phyloP scores from a whole-genome alignment of 257 asterid species.

The Nyctanthes arbortristis region DNA sequence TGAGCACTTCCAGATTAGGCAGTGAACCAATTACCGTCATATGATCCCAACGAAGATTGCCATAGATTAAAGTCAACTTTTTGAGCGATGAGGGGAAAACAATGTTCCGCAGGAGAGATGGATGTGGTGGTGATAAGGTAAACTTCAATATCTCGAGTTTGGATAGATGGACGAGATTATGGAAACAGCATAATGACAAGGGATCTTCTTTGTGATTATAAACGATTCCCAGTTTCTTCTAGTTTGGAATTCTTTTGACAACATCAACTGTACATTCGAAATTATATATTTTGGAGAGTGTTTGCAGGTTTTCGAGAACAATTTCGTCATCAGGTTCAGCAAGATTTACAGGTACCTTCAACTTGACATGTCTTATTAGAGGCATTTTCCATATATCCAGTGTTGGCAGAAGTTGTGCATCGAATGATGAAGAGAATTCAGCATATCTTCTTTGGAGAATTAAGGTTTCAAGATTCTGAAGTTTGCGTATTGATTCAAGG shows the following conservation, averaged over 20 bases:
- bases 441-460: background rate
- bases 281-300: background rate
- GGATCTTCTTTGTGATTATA: background rate
- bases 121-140: no score
- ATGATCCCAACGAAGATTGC: background rate
- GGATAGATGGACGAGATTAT: background rate
- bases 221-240: background rate
- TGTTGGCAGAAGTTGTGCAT: background rate
- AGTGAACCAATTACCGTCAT: background rate
- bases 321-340: background rate
- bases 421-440: background rate
- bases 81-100: background rate
- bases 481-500: background rate
- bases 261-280: background rate
- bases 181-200: background rate
- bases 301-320: conserved; percentile 2
- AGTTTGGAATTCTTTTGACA: background rate
- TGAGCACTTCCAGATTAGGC: background rate
- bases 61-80: background rate
- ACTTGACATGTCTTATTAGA: background rate
- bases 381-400: background rate
- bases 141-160: background rate
- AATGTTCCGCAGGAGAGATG: background rate
- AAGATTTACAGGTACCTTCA: background rate
- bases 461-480: background rate